Base-by-base conservation (phyloP, 139 green algal genomes). In the Micractinium conductrix region DNA sequence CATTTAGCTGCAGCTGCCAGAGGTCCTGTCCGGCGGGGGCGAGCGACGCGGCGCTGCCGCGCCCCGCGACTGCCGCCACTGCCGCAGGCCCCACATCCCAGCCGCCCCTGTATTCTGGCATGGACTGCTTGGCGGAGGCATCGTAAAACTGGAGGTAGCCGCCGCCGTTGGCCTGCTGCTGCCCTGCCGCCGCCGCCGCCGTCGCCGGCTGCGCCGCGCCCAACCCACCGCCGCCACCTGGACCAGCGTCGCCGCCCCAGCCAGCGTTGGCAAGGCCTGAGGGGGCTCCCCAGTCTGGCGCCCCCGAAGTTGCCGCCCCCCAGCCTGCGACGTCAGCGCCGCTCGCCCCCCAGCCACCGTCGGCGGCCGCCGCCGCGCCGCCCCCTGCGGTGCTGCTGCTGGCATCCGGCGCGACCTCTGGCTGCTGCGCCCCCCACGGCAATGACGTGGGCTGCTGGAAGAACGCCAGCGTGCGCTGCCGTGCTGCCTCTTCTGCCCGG, bases 101-200 rank as follows among this genome's bases (percentile, higher is more conserved):
- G n/a, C 74, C 74, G n/a, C 74, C 74, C 10, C 33, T 5, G 48
- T 80, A 80, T 8, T 62, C 73, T 33, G 74, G 74, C 74, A 65
- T 28, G 4, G 35, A 33, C 14, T 42, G 2, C 48, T 65, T 65
- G 17, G 33, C 17, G 19, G n/a, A 16, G 16, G 9, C 35, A 12
- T 68, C 74, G 21, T 43, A 44, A 40, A 26, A 48, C 72, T 30
- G 43, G 4, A 48, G 19, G 35, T 10, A 45, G 68, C 68, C 68
- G 35, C 26, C 48, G 68, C 35, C 35, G 28, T 12, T 7, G 40
- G 40, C 19, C 33, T 55, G 45, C 45, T 37, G 43, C 45, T 37
- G 37, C 12, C 10, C 40, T 58, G 71, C 43, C 0, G 42, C 21
- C 4, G 22, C 5, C 35, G 71, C 43, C 26, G 71, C 12, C 19